These are phyloP conservation scores for Talaromyces thailandensis DNA, from an alignment of 495 filamentous ascomycete species.

Conservation along the genomic window DNA sequence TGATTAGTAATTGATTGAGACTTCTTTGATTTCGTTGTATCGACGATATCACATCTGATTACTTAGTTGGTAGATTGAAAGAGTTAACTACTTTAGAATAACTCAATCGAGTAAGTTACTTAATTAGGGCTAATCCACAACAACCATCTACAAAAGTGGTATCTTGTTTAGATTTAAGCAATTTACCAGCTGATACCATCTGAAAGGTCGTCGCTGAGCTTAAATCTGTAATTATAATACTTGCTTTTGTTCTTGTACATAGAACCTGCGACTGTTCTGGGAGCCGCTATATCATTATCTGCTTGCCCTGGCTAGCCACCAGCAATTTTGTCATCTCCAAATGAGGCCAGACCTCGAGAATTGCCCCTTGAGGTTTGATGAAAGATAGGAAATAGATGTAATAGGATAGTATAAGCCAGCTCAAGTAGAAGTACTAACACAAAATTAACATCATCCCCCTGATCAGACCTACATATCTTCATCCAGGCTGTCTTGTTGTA, in stretches of 20 bases:
- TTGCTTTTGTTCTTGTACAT: no score
- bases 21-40: neutral
- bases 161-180: neutral
- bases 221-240: no score
- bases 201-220: no score
- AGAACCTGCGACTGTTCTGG: no score
- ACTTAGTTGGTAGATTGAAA: neutral
- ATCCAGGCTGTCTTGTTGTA: no score
- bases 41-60: neutral
- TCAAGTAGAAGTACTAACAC: no score
- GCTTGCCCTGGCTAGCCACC: neutral
- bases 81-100: neutral
- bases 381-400: no score
- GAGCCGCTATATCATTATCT: no score
- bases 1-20: neutral
- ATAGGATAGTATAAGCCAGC: no score
- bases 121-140: neutral
- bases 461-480: no score
- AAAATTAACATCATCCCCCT: no score
- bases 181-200: neutral
- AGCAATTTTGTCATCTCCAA: neutral
- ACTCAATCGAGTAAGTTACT: neutral
- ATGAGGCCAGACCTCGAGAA: neutral
- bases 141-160: neutral
- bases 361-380: neutral